A percentile compares a stretch with the other conserved stretches of the same genome.
Conservation (phyloP, 495 filamentous ascomycete genomes). For the Trichoderma erinaceum region DNA sequence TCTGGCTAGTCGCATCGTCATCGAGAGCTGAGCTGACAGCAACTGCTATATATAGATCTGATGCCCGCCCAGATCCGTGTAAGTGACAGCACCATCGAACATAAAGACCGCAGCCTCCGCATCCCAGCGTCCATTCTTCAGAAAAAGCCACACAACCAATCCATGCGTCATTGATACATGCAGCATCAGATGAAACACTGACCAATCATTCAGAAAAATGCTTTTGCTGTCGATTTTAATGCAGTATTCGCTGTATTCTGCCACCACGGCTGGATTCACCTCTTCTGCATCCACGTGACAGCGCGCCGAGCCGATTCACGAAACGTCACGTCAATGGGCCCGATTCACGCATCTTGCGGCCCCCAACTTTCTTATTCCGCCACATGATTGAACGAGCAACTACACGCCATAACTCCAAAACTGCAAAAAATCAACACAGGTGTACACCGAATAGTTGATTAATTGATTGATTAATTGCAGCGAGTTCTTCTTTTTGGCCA, state of each 20-base stretch:
- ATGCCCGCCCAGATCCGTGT: neutral
- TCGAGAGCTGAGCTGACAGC: no score
- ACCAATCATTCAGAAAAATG: neutral
- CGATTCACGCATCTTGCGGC: neutral
- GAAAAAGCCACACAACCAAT: neutral
- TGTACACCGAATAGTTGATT: no score
- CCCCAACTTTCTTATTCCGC: neutral
- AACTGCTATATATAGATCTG: no score
- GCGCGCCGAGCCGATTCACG: constrained; percentile 15
- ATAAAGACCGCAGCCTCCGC: neutral
- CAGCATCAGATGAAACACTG: no score
- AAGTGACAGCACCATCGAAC: neutral
- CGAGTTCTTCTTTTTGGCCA: no score
- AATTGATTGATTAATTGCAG: no score
- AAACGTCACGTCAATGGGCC: neutral
- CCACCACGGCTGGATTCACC: neutral
- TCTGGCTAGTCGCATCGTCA: no score
- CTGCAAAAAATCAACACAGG: no score
- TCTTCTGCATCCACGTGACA: constrained; percentile 19
- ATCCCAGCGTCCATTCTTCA: neutral
- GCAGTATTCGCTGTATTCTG: neutral
- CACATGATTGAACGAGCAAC: no score
- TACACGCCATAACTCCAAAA: no score
- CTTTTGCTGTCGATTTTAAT: no score
- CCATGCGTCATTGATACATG: no score